Evolutionary conservation across 163 green algal genomes (phyloP), one percentile per base, ranked within the genome.

Genomic region (Scenedesmus sp.): DNA sequence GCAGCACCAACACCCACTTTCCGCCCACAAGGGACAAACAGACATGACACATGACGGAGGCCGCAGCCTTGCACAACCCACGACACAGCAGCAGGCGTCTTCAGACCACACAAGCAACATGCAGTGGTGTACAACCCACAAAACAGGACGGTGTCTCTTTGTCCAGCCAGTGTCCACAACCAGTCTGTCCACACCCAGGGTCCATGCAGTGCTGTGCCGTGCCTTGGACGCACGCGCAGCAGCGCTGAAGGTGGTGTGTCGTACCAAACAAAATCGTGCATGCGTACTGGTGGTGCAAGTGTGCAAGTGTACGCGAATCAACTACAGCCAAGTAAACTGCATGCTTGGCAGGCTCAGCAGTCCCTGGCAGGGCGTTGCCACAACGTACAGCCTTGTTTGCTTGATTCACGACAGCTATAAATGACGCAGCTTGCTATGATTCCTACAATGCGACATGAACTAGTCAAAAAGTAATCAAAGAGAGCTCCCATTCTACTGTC

Each of bases 61-160:
- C 65, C 65, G 65, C 30, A 76, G 26, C 65, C 65, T 76, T 76
- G 65, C 65, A 76, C 65, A 76, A 76, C 65, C 65, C 65, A 76
- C 65, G 2, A 40, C 7, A 40, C 65, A 20, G 30, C 65, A 76
- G 65, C 65, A 76, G 65, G 30, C 65, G 20, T 37, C 65, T 18
- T 76, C 30, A 76, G 65, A 76, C 65, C 65, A 76, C 65, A 76
- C 65, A 76, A 40, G 65, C 65, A 30, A 4, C 65, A 76, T 40
- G 65, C 65, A 76, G 65, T 76, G 65, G 65, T 76, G 40, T 30
- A 18, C 65, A 76, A 76, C 65, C 30, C 65, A 76, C 65, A 7
- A 18, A 40, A 40, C 65, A 18, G 5, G 40, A 40, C 20, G 35
- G 61, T n/a, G 30, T 18, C 40, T 76, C 7, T 76, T 18, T 18